Evolutionary conservation across 768 basidiomycete genomes (phyloP), one percentile per base, ranked within the genome.

Genomic region (Phylloporus sp.): DNA sequence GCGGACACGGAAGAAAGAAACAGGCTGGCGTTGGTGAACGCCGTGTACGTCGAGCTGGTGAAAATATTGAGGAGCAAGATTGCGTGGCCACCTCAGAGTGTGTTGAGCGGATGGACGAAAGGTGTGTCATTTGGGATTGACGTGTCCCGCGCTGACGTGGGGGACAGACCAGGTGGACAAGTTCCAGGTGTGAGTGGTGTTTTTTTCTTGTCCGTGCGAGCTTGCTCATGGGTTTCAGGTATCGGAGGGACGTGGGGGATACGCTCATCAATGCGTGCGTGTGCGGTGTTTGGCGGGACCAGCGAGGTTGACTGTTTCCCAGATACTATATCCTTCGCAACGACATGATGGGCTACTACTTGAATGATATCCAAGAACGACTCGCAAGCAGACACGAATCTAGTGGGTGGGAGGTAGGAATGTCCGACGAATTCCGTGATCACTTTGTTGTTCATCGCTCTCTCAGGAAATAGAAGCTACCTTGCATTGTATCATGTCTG

Each of bases 281-380:
- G 17, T 17, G 15, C 3, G 33, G 6, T 38, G 26, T 39, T n/a
- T 10, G 27, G 9, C 13, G 9, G 20, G 2, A 26, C 31, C 34
- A 47, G 26, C 36, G 31, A 7, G 21, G 28, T 47, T 66, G 40
- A 55, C 43, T 22, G 21, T 22, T n/a, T 35, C 6, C n/a, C 57
- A 90, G 86, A 20, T 95, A 85, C 57, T 96, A 95, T 61, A 79
- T 95, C 26, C 73, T 96, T 3, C 81, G 91, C 32, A 81, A 88
- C 42, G 82, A 90, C 41, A 86, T 95, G 81, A 73, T 95, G 26
- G 75, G 71, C 1, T 85, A 75, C 58, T 81, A 86, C 52, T 70
- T 91, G 31, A 73, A 75, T 21, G 81, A 84, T 36, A 71, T 88
- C 14, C 63, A 70, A 13, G 75, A 81, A 39, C 74, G 78, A 28